Base-by-base conservation (phyloP, 2,329 filamentous ascomycete genomes). In the Mycosphaerella sp. region DNA sequence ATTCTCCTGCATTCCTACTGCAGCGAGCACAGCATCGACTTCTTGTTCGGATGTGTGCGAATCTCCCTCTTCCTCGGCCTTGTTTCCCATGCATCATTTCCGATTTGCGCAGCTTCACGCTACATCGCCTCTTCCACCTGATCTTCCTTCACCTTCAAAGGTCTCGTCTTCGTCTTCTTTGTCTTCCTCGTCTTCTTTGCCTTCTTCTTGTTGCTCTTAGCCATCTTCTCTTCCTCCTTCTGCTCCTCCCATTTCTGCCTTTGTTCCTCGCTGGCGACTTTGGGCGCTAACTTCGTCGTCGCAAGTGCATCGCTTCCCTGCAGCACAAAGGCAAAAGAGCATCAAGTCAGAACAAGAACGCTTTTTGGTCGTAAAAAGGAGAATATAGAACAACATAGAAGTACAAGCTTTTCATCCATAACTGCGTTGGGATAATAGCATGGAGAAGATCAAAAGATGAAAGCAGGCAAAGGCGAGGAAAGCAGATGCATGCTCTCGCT, bases 221-320 rank as follows among this genome's bases (percentile, higher is more conserved):
- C 30, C 27, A 9, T 40, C 8, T 47, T 10, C 36, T 34, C 21
- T 13, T 6, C 25, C 7, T 30, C 30, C 44, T 40, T 35, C 10
- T 25, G 25, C 12, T 40, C 36, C 18, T 39, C 28, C 44, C 36
- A 18, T 12, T 27, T 39, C 44, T 6, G 5, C 6, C 18, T 37
- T 34, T 30, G 44, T 13, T 47, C 8, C 14, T 40, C 6, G 12
- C 21, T 32, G n/a, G 44, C 37, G 6, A 18, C 28, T 21, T 41
- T 41, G 10, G 17, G 32, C 4, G 13, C 18, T 27, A 18, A 30
- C 12, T 18, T 46, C 36, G 9, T 30, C 6, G n/a, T 36, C 21
- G 21, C 14, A 39, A 54, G 35, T n/a, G 41, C 42, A 18, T 50
- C 46, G 51, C 48, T 52, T 50, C 50, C 56, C 56, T 58, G 40